Percentiles rank a stretch among this genome's conserved stretches.
phyloP scores from a whole-genome alignment of 2,329 filamentous ascomycete species.

The Colletotrichum gigasporum region DNA sequence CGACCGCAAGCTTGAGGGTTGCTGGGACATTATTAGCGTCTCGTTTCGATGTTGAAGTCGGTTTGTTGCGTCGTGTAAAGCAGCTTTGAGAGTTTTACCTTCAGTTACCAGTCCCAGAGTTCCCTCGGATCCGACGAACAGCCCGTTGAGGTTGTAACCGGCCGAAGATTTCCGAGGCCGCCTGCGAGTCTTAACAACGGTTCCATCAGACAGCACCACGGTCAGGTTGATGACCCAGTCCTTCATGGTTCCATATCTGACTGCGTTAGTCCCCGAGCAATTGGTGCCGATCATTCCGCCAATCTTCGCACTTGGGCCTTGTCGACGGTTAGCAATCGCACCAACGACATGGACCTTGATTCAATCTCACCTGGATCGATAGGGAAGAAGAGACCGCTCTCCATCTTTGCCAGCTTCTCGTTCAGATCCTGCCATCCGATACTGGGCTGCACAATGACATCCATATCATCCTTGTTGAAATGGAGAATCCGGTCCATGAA shows the following conservation, averaged over 20 bases:
- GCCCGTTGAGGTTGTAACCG: constrained; percentile 82
- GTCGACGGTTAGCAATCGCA: not conserved
- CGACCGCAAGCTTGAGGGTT: constrained; percentile 80
- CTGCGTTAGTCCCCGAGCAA: constrained; percentile 81
- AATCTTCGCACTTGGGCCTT: constrained; percentile 72
- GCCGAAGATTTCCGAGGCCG: constrained; percentile 84
- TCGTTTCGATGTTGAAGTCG: not conserved
- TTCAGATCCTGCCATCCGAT: constrained; percentile 95
- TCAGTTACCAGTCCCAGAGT: constrained; percentile 85
- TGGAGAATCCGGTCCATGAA: constrained; percentile 85
- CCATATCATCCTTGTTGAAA: constrained; percentile 88
- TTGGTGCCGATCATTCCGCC: constrained; percentile 87
- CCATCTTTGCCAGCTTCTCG: constrained; percentile 71
- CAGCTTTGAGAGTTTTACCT: constrained; percentile 52
- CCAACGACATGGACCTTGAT: not conserved
- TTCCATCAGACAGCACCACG: constrained; percentile 81
- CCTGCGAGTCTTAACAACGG: constrained; percentile 79
- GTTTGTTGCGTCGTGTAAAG: not conserved
- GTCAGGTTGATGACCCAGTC: constrained; percentile 88
- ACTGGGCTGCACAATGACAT: constrained; percentile 89
- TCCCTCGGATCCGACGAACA: constrained; percentile 85
- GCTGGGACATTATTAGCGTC: constrained; percentile 47
- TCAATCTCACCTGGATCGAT: constrained; percentile 79
- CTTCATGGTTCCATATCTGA: constrained; percentile 86
- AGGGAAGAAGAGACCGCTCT: constrained; percentile 86